Percentiles rank a stretch among this genome's conserved stretches.
These are phyloP conservation scores for Apiospora aurea DNA, from an alignment of 2,329 filamentous ascomycete genomes.

Conservation along the genomic window DNA sequence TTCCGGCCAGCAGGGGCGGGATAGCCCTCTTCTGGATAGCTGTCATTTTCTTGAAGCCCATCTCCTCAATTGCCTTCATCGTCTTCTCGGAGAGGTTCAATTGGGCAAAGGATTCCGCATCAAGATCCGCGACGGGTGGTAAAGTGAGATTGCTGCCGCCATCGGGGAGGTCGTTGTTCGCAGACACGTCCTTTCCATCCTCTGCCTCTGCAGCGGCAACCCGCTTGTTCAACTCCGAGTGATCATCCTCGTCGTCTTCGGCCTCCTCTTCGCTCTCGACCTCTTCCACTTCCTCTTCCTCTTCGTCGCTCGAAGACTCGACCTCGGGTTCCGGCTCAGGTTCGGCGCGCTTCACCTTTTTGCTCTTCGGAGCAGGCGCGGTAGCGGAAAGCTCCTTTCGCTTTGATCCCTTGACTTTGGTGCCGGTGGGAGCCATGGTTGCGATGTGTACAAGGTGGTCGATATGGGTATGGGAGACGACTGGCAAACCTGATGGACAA, in stretches of 20 bases:
- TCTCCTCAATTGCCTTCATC: constrained; percentile 84
- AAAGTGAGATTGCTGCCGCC: constrained; percentile 17
- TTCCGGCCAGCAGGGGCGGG: constrained; percentile 85
- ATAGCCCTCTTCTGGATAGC: constrained; percentile 91
- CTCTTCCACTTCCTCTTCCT: neutral
- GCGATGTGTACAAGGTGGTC: constrained; percentile 9
- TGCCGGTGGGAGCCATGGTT: constrained; percentile 13
- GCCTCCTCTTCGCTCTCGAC: constrained; percentile 4
- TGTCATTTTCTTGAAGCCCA: constrained; percentile 96
- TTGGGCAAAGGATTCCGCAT: constrained; percentile 67
- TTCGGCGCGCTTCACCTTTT: constrained; percentile 21
- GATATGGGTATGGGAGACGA: constrained; percentile 7
- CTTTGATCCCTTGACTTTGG: constrained; percentile 16
- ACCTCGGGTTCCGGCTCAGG: constrained; percentile 19
- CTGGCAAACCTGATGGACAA: neutral
- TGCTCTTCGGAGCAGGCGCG: constrained; percentile 13
- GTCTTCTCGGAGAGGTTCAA: constrained; percentile 88
- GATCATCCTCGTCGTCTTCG: constrained; percentile 8
- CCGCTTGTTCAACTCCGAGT: constrained; percentile 18
- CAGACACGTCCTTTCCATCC: constrained; percentile 16
- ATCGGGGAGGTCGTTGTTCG: constrained; percentile 22
- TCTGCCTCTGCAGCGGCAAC: constrained; percentile 22
- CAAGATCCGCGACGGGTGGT: constrained; percentile 14
- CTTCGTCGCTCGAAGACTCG: neutral
- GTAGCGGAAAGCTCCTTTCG: constrained; percentile 14